phyloP scores from a whole-genome alignment of 257 asterid species.

The Linderniella brevidens region DNA sequence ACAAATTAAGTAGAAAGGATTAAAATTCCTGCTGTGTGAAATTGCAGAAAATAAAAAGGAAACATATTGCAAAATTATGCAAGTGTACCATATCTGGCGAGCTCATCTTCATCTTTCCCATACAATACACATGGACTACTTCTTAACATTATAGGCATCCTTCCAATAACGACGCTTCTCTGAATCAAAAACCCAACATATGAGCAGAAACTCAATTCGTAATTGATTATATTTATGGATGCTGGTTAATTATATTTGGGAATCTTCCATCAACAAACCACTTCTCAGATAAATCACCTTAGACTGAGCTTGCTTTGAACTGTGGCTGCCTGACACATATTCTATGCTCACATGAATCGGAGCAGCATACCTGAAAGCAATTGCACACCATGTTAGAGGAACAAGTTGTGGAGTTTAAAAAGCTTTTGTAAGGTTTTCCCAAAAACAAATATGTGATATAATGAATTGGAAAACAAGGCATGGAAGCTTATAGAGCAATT shows the following conservation, averaged over 20 bases:
- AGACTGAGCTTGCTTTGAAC: background rate
- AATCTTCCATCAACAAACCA: slow-evolving; percentile 6
- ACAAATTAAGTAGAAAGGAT: slow-evolving; percentile 1
- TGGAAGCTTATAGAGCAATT: too few species aligned
- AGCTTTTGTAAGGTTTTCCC: too few species aligned
- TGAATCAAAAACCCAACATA: slow-evolving; percentile 15
- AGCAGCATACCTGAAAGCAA: slow-evolving; percentile 65
- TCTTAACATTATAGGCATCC: slow-evolving; percentile 91
- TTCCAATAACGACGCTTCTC: slow-evolving; percentile 44
- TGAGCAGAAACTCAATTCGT: slow-evolving; percentile 1
- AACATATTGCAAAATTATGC: slow-evolving; percentile 9
- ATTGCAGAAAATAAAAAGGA: slow-evolving; percentile 2
- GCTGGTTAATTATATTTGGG: slow-evolving; percentile 5
- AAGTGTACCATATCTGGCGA: slow-evolving; percentile 53
- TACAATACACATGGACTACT: slow-evolving; percentile 53
- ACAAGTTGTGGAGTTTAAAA: too few species aligned
- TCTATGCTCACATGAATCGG: slow-evolving; percentile 50
- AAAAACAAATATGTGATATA: too few species aligned
- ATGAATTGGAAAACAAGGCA: background rate
- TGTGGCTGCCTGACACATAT: slow-evolving; percentile 28
- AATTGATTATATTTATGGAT: slow-evolving; percentile 5
- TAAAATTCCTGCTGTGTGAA: background rate
- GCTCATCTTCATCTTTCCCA: slow-evolving; percentile 82
- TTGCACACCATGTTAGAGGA: background rate
- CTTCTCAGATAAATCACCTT: slow-evolving; percentile 20